Evolutionary conservation across 305 asterid genomes (phyloP), one percentile per base, ranked within the genome.

Genomic region (Rubia balearica): DNA sequence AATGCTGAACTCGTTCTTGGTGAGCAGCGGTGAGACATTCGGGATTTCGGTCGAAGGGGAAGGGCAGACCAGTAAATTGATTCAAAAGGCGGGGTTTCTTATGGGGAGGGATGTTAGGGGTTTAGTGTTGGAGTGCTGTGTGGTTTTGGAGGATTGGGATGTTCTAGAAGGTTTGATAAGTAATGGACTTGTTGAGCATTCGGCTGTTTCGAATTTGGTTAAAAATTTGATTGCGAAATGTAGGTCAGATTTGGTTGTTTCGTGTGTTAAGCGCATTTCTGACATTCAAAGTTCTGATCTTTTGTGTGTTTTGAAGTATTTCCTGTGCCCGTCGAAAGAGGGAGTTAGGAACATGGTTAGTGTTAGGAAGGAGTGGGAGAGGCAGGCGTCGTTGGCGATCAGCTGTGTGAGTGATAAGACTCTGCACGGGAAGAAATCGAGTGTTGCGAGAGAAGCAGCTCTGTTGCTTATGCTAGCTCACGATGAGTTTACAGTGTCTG

Each of bases 361-460:
- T 53, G 81, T 89, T 83, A 88, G 96, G 84, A 80, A 81, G 77
- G 85, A 85, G 69, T 93, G 98, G 97, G 92, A 90, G 85, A 83
- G 81, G 33, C 83, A 82, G 73, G 83, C 80, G 21, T 70, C 71
- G 67, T 65, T 82, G 64, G 90, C 91, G 11, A 81, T 93, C 24
- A 87, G 83, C 40, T 82, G 82, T 74, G 89, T 82, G 0, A 78
- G 81, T 21, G 88, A 71, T 51, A 76, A 71, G 41, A 77, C 68
- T 45, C 79, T 80, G 42, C 68, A 78, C 64, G 79, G 76, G 71
- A 82, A 81, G 65, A 85, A 81, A 0, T 71, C 62, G 79, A 72
- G 19, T 45, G 76, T 78, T 73, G 92, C 88, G 0, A 89, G 80
- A 80, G 90, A 89, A 19, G 90, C 97, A 0, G 78, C 90, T 0